phyloP scores from a whole-genome alignment of 345 rosid genomes.

The Streptanthus diversifolius region DNA sequence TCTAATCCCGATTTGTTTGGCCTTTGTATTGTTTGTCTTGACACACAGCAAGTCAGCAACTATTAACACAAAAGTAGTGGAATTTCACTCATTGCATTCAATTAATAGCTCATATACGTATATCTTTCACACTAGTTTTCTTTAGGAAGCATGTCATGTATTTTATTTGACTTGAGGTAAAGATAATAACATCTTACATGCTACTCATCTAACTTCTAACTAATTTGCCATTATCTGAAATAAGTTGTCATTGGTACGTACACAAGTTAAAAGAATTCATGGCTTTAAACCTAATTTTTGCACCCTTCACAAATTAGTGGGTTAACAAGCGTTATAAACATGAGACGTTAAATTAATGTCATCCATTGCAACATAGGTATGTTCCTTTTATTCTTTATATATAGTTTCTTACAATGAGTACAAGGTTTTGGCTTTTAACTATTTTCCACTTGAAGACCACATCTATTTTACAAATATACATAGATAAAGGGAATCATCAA shows the following conservation, averaged over 20 bases:
- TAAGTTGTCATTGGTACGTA: background rate
- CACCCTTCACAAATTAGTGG: no score
- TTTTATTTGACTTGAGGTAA: background rate
- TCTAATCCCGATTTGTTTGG: background rate
- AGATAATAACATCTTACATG: background rate
- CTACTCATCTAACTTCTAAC: background rate
- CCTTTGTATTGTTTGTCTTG: background rate
- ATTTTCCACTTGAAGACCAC: no score
- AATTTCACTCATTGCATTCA: background rate
- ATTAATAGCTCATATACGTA: background rate
- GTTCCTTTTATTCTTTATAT: no score
- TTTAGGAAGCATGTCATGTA: background rate
- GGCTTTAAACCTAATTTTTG: background rate
- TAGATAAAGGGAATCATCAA: no score
- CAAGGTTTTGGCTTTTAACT: no score
- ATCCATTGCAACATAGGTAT: background rate
- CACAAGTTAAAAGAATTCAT: background rate
- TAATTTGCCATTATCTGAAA: background rate
- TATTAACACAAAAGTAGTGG: background rate
- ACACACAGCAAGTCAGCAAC: background rate
- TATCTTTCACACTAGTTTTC: background rate
- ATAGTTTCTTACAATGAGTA: no score
- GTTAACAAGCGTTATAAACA: background rate
- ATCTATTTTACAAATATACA: no score
- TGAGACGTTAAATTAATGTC: background rate